phyloP scores from a whole-genome alignment of 805 yeast genomes.

The Candida anglica region DNA sequence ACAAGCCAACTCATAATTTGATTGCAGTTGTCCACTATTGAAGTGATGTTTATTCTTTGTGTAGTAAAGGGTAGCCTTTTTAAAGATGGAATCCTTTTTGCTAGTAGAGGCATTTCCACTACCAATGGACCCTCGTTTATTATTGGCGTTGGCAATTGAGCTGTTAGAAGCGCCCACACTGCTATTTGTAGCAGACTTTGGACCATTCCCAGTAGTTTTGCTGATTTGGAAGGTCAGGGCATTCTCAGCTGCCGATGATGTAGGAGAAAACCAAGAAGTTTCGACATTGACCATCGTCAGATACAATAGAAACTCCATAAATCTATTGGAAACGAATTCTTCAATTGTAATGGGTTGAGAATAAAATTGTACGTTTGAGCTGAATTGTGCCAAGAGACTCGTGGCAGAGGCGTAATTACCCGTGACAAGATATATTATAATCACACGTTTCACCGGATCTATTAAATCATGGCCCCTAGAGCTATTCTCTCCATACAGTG shows the following conservation, averaged over 20 bases:
- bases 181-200: too few species aligned
- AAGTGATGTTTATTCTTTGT: too few species aligned
- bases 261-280: not conserved
- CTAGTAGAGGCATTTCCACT: not conserved
- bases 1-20: constrained; percentile 20
- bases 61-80: constrained; percentile 19
- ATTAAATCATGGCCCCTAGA: not conserved
- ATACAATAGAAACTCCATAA: constrained; percentile 24
- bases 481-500: too few species aligned
- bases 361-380: constrained; percentile 16
- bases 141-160: too few species aligned
- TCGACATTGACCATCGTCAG: constrained; percentile 8
- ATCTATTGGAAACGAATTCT: constrained; percentile 13
- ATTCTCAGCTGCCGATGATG: not conserved
- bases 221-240: too few species aligned
- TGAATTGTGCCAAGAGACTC: constrained; percentile 12
- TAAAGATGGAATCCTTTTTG: constrained; percentile 11
- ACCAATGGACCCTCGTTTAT: too few species aligned
- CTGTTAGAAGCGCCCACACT: too few species aligned
- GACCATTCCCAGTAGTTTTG: too few species aligned
- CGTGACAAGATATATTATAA: not conserved
- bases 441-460: constrained; percentile 1
- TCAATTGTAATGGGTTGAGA: constrained; percentile 20
- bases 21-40: too few species aligned
- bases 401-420: constrained; percentile 2